Conservation (phyloP, 768 basidiomycete genomes). For the Lentinula edodes region DNA sequence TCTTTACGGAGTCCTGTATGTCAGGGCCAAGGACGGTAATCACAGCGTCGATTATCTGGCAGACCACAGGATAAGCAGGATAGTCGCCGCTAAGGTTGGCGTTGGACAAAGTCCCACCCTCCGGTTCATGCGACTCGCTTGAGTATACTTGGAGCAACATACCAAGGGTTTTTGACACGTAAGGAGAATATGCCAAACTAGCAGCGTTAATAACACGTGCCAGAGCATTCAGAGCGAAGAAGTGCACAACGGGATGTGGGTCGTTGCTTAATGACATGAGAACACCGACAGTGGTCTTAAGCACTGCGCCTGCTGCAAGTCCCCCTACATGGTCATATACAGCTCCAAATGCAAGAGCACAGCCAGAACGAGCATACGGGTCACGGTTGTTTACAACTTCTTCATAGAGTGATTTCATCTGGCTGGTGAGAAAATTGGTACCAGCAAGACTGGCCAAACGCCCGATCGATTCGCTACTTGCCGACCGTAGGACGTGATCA, state of each 20-base stretch:
- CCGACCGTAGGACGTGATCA: conserved; percentile 68
- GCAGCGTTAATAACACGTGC: conserved; percentile 87
- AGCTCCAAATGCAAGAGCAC: conserved; percentile 86
- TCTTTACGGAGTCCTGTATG: conserved; percentile 79
- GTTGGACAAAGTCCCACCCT: conserved; percentile 79
- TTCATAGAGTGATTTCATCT: conserved; percentile 88
- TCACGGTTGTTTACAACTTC: conserved; percentile 93
- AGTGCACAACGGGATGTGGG: conserved; percentile 95
- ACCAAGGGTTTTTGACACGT: conserved; percentile 81
- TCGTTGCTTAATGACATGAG: conserved; percentile 93
- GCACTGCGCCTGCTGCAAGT: conserved; percentile 87
- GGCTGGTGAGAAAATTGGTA: conserved; percentile 75
- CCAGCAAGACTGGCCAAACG: conserved; percentile 80
- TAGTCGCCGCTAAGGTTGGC: conserved; percentile 87
- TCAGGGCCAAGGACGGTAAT: conserved; percentile 95
- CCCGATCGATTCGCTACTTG: conserved; percentile 86
- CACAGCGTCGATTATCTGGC: conserved; percentile 88
- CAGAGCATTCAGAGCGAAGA: conserved; percentile 84
- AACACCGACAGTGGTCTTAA: conserved; percentile 94
- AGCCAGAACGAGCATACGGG: conserved; percentile 88
- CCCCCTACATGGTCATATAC: conserved; percentile 92
- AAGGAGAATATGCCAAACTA: conserved; percentile 86
- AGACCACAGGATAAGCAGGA: conserved; percentile 87
- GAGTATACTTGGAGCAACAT: conserved; percentile 89
- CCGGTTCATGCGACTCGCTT: conserved; percentile 86